These are phyloP conservation scores for Aegilops longissima DNA, from an alignment of 176 grass and related monocot genomes.

Conservation along the genomic window DNA sequence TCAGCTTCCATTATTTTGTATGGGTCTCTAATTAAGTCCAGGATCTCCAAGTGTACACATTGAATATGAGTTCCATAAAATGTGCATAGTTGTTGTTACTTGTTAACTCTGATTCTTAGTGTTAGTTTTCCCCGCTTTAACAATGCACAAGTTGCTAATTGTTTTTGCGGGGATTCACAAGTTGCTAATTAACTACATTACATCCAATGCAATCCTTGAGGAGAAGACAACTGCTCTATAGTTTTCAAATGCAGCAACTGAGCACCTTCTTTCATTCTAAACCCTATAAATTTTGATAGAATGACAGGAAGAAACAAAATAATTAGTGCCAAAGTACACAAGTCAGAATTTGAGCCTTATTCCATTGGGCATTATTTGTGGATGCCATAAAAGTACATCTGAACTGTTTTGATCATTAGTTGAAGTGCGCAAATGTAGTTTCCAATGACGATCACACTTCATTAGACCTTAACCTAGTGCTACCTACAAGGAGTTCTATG, in stretches of 20 bases:
- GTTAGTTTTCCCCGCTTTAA: slow-evolving; percentile 10
- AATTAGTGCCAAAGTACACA: neutral
- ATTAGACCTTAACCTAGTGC: slow-evolving; percentile 16
- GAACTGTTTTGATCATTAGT: neutral
- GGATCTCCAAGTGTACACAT: neutral
- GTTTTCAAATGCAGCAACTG: neutral
- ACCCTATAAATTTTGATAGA: neutral
- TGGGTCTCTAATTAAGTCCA: neutral
- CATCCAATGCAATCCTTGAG: neutral
- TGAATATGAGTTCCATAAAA: neutral
- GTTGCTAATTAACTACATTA: neutral
- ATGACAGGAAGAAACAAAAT: neutral
- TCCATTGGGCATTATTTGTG: neutral
- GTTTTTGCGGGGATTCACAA: neutral
- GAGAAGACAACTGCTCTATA: neutral
- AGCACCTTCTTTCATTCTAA: neutral
- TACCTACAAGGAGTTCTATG: slow-evolving; percentile 26
- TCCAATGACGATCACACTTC: neutral
- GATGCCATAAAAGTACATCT: slow-evolving; percentile 2
- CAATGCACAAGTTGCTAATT: slow-evolving; percentile 12
- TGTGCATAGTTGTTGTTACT: slow-evolving; percentile 2
- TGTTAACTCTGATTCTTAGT: slow-evolving; percentile 4
- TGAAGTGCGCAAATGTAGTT: neutral
- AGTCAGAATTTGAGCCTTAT: neutral
- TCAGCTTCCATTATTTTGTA: neutral